Percentiles rank a stretch among this genome's conserved stretches.
These are phyloP conservation scores for Botrytis galanthina DNA, from an alignment of 2,329 filamentous ascomycete species.

Conservation along the genomic window DNA sequence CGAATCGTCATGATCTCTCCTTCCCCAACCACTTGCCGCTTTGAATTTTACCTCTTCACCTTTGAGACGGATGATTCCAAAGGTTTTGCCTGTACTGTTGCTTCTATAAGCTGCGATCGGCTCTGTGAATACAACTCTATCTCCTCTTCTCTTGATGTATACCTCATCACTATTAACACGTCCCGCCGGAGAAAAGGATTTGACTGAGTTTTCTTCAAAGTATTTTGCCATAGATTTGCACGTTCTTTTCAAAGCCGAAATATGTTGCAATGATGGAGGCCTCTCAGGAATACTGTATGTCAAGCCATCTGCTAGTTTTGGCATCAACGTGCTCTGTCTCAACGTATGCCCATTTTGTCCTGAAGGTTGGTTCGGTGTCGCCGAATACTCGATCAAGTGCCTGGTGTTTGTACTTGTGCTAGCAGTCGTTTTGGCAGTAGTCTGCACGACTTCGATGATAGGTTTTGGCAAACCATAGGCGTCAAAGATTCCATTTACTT, in stretches of 20 bases:
- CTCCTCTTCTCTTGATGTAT: neutral
- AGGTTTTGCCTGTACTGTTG: neutral
- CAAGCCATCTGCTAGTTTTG: conserved; percentile 8
- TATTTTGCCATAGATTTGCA: conserved; percentile 7
- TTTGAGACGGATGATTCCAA: neutral
- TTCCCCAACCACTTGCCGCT: conserved; percentile 5
- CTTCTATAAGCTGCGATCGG: neutral
- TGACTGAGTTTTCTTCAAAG: neutral
- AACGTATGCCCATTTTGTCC: neutral
- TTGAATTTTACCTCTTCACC: neutral
- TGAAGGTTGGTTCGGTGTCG: neutral
- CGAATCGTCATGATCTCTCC: neutral
- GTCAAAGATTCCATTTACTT: neutral
- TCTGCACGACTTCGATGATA: neutral
- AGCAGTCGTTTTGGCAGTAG: neutral
- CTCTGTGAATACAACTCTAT: neutral
- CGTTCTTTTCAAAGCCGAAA: conserved; percentile 7
- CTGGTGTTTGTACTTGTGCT: neutral
- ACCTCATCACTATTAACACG: neutral
- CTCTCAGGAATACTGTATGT: neutral
- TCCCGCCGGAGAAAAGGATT: neutral
- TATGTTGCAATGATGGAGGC: neutral
- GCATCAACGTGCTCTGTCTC: conserved; percentile 8
- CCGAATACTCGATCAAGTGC: neutral
- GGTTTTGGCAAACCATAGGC: conserved; percentile 2